Evolutionary conservation across 179 eudicot genomes (phyloP), one percentile per base, ranked within the genome.

Genomic region (Silene noctiflora): DNA sequence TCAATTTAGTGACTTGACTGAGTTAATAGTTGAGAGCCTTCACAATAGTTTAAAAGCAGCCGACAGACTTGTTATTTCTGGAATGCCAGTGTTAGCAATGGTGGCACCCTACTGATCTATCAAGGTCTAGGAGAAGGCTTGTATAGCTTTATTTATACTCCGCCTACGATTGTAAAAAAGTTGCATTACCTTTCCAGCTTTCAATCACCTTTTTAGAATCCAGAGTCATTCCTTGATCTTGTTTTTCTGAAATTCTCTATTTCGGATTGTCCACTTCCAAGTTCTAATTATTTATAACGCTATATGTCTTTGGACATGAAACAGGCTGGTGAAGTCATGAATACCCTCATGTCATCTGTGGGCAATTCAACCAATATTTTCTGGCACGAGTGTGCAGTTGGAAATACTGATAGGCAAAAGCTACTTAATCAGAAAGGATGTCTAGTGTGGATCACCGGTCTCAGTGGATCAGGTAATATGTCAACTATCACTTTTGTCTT

Each of bases 361-460:
- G 96, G 91, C 61, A 88, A 89, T 79, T 80, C 93, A 64, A 86
- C 94, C 33, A 93, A 91, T 72, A 87, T 93, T 55, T 90, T 93
- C 81, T 93, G 98, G 97, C 97, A 93, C 59, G 97, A 93, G 22
- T 90, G 91, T 76, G 83, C 91, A 1, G 92, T 93, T 62, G 89
- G 89, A 74, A 85, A 82, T 79, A 76, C 53, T 53, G 98, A 93
- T 60, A 82, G 92, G 75, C 89, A 91, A 89, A 88, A 88, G 84
- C 82, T 93, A 69, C 86, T 93, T 69, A 83, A 93, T 77, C 97
- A 93, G 67, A 90, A 83, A 78, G 98, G 98, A 58, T 91, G 98
- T 77, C 84, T 93, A 64, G 93, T 91, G 24, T 91, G 98, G 98
- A 88, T 93, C 69, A 93, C 98, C 4, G 97, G 98, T 69, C 96